Base-by-base conservation (phyloP, 2,329 filamentous ascomycete genomes). In the Diaporthe nobilis region DNA sequence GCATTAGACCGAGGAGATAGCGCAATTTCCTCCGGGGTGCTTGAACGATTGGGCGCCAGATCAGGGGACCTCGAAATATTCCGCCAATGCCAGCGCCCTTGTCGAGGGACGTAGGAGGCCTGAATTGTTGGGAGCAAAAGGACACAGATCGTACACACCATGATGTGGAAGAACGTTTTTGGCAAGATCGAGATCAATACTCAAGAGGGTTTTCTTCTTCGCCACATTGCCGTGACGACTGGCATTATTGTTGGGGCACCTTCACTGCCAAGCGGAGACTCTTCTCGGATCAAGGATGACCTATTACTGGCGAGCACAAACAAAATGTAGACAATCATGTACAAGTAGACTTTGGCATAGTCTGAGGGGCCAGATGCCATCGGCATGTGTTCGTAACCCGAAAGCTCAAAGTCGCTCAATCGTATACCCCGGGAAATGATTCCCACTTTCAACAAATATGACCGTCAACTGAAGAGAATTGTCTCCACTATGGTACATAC, bases 71-170 rank as follows among this genome's bases (percentile, higher is more conserved):
- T 20, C 3, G 25, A 10, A 8, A 47, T 8, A 47, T 13, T 65
- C 39, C 60, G 20, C 60, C 39, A 65, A 47, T 65, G 17, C 60
- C 25, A 15, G 25, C 25, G 4, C 28, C 13, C 25, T 65, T 25
- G 9, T 31, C 5, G 15, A 10, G 15, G 17, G 31, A 1, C 9
- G 8, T 8, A 44, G 25, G 9, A 8, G 2, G 25, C 28, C 4
- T 22, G 25, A 65, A 47, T 65, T 65, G 60, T 65, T 65, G 60
- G 39, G 60, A 47, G 39, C 25, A 22, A 47, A 47, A 65, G 25
- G n/a, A 65, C 22, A 17, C 3, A 65, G 17, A 13, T 7, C 15
- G 4, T 13, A 8, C 39, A 31, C 9, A 7, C 4, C 8, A 31
- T 22, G 15, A 31, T 47, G 9, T 28, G 5, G 15, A 20, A 22